Conservation (phyloP, 1,284 basidiomycete species). For the Ganoderma lucidum region DNA sequence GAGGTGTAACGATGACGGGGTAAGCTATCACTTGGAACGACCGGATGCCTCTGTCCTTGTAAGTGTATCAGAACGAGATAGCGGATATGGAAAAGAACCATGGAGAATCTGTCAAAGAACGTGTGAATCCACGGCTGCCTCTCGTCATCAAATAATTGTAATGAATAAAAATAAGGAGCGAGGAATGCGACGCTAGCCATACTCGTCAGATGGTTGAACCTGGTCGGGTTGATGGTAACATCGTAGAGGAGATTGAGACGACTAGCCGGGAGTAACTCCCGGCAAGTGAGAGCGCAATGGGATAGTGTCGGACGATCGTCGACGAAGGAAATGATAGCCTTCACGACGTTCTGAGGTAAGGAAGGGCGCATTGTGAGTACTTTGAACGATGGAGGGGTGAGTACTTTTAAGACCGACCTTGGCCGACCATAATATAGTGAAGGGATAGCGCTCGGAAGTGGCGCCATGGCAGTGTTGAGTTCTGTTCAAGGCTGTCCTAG, state of each 20-base stretch:
- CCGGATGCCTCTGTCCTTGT: not conserved
- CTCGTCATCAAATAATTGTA: slow-evolving; percentile 27
- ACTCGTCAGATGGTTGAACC: slow-evolving; percentile 25
- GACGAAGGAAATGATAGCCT: slow-evolving; percentile 19
- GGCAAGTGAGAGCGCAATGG: slow-evolving; percentile 27
- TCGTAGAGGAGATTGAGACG: slow-evolving; percentile 29
- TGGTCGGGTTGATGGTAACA: slow-evolving; percentile 17
- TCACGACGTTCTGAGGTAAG: slow-evolving; percentile 19
- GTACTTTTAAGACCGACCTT: slow-evolving; percentile 2
- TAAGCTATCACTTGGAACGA: not conserved
- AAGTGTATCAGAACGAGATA: slow-evolving; percentile 7
- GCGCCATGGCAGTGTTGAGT: slow-evolving; percentile 18
- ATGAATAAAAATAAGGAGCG: slow-evolving; percentile 21
- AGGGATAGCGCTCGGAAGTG: slow-evolving; percentile 5
- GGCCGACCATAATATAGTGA: slow-evolving; percentile 9
- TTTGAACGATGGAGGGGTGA: not conserved
- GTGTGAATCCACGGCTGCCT: slow-evolving; percentile 28
- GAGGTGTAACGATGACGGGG: slow-evolving; percentile 12
- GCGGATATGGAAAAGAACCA: slow-evolving; percentile 8
- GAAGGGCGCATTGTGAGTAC: slow-evolving; percentile 1
- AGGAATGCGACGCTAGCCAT: slow-evolving; percentile 5
- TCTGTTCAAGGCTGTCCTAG: slow-evolving; percentile 5
- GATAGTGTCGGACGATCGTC: slow-evolving; percentile 26
- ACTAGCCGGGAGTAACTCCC: slow-evolving; percentile 25
- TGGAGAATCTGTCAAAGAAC: slow-evolving; percentile 14